Percentiles rank a stretch among this genome's conserved stretches.
Evolutionary conservation across 78 protist species (phyloP).

Genomic region (Isochrysis galbana): DNA sequence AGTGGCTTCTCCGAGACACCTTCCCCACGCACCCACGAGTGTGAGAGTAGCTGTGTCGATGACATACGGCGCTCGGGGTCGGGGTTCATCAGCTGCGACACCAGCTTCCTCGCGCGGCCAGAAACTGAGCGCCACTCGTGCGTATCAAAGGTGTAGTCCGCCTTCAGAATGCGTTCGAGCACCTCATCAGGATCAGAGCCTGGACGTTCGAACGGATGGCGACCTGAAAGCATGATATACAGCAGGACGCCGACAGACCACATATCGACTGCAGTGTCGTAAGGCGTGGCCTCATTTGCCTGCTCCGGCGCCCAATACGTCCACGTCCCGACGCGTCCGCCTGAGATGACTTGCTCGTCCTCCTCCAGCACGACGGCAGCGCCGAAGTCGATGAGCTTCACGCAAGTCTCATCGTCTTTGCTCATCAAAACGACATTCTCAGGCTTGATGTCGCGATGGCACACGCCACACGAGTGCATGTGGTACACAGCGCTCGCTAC

Average conservation of each 20-base stretch:
- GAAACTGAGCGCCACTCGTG: not conserved
- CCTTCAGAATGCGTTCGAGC: not conserved
- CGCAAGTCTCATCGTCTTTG: not conserved
- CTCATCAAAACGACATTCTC: constrained; percentile 1
- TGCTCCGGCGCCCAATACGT: constrained; percentile 53
- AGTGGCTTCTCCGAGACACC: not conserved
- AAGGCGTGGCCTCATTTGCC: not conserved
- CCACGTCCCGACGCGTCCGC: constrained; percentile 42
- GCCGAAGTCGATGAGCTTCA: constrained; percentile 52
- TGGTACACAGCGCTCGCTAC: not conserved
- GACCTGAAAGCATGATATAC: constrained; percentile 20
- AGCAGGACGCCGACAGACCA: constrained; percentile 52
- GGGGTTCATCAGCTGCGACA: constrained; percentile 30
- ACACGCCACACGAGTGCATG: constrained; percentile 4
- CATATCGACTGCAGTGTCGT: constrained; percentile 39
- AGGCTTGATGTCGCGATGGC: no score
- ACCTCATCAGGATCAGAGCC: not conserved
- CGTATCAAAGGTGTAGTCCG: not conserved
- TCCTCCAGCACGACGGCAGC: not conserved
- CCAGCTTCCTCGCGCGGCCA: not conserved
- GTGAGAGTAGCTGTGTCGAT: constrained; percentile 58
- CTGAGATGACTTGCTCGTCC: not conserved
- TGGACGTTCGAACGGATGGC: not conserved
- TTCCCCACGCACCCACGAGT: constrained; percentile 54
- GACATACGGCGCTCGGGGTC: constrained; percentile 59